Evolutionary conservation across 192 early-diverging fungal genomes (phyloP).

Genomic region (Haplosporangium gracile): DNA sequence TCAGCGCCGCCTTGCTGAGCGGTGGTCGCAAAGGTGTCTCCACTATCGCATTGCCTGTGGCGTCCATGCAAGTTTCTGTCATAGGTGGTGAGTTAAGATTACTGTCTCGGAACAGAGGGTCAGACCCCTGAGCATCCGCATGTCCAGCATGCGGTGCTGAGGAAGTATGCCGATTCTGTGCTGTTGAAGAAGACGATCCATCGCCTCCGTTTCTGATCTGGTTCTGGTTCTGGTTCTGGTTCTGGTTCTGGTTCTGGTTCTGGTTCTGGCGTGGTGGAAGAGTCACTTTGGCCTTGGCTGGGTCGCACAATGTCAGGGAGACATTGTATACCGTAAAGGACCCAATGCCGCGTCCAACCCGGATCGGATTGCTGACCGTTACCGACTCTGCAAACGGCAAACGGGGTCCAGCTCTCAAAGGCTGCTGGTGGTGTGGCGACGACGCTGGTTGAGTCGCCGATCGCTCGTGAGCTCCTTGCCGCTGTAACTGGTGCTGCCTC

Average conservation of each 20-base stretch:
- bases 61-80: not conserved
- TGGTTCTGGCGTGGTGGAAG: not conserved
- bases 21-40: not conserved
- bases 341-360: slow-evolving; percentile 41
- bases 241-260: not conserved
- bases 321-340: slow-evolving; percentile 46
- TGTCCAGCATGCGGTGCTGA: slow-evolving; percentile 15
- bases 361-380: slow-evolving; percentile 33
- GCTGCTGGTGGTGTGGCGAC: not conserved
- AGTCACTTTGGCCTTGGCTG: not conserved
- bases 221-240: not conserved
- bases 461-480: not conserved
- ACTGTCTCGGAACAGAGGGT: too few species aligned
- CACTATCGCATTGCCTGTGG: not conserved
- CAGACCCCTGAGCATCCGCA: not conserved
- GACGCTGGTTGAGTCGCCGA: not conserved
- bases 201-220: not conserved
- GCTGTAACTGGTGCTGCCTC: not conserved
- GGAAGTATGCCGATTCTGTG: not conserved
- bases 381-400: slow-evolving; percentile 53
- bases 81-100: not conserved
- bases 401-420: slow-evolving; percentile 21
- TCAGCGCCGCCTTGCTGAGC: slow-evolving; percentile 17
- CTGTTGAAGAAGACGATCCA: not conserved
- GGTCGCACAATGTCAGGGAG: slow-evolving; percentile 34